phyloP scores from a whole-genome alignment of 768 basidiomycete genomes.

The Lentinula aciculospora region DNA sequence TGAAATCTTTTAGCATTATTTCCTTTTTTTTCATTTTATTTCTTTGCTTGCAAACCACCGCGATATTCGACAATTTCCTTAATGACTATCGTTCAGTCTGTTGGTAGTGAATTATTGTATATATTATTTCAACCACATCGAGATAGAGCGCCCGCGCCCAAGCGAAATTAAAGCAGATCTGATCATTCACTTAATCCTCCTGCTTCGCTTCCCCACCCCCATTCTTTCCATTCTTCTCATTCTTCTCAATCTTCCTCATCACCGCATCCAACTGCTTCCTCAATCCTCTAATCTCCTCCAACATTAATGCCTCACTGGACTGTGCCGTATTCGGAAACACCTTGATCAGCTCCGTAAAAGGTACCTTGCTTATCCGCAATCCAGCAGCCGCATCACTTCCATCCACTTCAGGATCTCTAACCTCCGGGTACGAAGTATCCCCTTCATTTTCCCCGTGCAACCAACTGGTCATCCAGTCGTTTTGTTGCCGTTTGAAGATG shows the following conservation, averaged over 20 bases:
- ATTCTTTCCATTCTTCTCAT: not conserved
- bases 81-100: too few relatives aligned
- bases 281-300: slow-evolving; percentile 58
- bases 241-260: slow-evolving; percentile 29
- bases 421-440: slow-evolving; percentile 44
- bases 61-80: too few relatives aligned
- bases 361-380: slow-evolving; percentile 61
- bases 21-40: too few relatives aligned
- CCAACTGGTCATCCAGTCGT: slow-evolving; percentile 67
- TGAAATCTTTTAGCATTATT: too few relatives aligned
- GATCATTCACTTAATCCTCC: not conserved
- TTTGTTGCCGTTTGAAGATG: slow-evolving; percentile 37
- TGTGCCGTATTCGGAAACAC: slow-evolving; percentile 69
- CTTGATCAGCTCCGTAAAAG: slow-evolving; percentile 65
- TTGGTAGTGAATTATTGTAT: too few relatives aligned
- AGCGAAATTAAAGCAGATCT: too few relatives aligned
- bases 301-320: slow-evolving; percentile 66
- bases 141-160: too few relatives aligned
- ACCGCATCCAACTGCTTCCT: slow-evolving; percentile 38
- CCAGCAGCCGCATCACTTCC: slow-evolving; percentile 47
- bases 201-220: not conserved
- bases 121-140: too few relatives aligned
- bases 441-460: slow-evolving; percentile 55
- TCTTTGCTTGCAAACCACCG: too few relatives aligned
- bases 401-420: slow-evolving; percentile 57